Conservation (phyloP, 1,284 basidiomycete genomes). For the Irpex sp. region DNA sequence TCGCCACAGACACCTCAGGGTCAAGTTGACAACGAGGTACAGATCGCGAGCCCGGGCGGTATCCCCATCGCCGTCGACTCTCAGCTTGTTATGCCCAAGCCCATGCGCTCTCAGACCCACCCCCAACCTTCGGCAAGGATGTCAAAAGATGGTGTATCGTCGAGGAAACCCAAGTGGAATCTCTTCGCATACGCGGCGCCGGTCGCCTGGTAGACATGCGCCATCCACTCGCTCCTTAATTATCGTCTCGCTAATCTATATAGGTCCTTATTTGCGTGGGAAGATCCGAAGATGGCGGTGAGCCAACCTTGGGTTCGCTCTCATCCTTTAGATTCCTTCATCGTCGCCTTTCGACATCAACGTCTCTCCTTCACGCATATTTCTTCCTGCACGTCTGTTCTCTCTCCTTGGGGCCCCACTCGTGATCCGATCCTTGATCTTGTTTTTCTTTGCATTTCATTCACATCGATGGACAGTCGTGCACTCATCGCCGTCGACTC, state of each 20-base stretch:
- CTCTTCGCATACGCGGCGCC: constrained; percentile 46
- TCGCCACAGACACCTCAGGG: constrained; percentile 50
- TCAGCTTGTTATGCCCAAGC: constrained; percentile 14
- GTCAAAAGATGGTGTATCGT: background rate
- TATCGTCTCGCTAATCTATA: background rate
- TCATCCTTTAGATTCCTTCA: background rate
- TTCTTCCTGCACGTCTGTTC: background rate
- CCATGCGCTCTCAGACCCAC: background rate
- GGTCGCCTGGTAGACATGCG: constrained; percentile 36
- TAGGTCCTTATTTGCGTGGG: background rate
- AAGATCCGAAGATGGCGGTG: background rate
- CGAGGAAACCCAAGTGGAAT: constrained; percentile 23
- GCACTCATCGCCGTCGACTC: constrained; percentile 13
- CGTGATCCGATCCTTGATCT: background rate
- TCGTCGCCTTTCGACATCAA: background rate
- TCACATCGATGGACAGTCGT: background rate
- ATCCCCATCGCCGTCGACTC: constrained; percentile 22
- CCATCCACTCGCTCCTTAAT: background rate
- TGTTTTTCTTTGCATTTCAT: background rate
- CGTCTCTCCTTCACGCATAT: background rate
- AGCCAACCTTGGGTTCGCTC: background rate
- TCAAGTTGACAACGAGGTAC: constrained; percentile 38
- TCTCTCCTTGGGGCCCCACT: background rate
- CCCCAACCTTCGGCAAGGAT: constrained; percentile 18
- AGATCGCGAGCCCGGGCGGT: constrained; percentile 37